These are phyloP conservation scores for Serendipita sp. DNA, from an alignment of 1,284 basidiomycete species.

Conservation along the genomic window DNA sequence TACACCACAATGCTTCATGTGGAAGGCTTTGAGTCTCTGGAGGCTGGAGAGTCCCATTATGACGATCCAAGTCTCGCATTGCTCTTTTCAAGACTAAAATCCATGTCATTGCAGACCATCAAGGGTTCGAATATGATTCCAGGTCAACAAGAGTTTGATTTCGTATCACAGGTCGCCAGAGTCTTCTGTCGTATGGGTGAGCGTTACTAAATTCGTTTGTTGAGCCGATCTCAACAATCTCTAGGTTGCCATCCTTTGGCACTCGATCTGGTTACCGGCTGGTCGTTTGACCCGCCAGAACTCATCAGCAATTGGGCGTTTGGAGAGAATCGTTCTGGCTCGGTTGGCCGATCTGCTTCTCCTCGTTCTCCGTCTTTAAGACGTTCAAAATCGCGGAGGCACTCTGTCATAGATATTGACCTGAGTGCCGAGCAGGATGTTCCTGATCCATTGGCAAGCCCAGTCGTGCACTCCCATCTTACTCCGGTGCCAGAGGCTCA, in stretches of 20 bases:
- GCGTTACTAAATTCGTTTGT: slow-evolving; percentile 17
- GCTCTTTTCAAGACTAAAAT: slow-evolving; percentile 78
- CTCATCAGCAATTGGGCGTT: slow-evolving; percentile 22
- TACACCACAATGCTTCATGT: slow-evolving; percentile 32
- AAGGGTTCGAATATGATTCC: slow-evolving; percentile 85
- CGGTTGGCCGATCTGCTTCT: slow-evolving; percentile 9
- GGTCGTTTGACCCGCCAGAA: slow-evolving; percentile 73
- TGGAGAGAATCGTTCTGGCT: slow-evolving; percentile 16
- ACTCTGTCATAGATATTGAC: background rate
- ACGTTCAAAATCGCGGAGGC: slow-evolving; percentile 2
- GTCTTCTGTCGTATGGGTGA: slow-evolving; percentile 87
- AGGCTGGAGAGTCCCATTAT: slow-evolving; percentile 74
- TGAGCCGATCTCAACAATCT: slow-evolving; percentile 10
- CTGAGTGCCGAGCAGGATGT: background rate
- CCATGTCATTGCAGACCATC: slow-evolving; percentile 79
- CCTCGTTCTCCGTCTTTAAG: background rate
- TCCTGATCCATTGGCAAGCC: slow-evolving; percentile 2
- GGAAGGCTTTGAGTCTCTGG: slow-evolving; percentile 37
- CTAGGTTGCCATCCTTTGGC: slow-evolving; percentile 86
- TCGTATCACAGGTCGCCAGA: slow-evolving; percentile 81
- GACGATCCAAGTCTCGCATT: slow-evolving; percentile 85
- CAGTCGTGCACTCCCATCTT: slow-evolving; percentile 12
- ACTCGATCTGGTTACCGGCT: slow-evolving; percentile 71
- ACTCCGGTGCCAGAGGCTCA: slow-evolving; percentile 14
- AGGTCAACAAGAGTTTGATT: slow-evolving; percentile 77